phyloP scores from a whole-genome alignment of 2,329 filamentous ascomycete species.

The Pestalotiopsis fici region DNA sequence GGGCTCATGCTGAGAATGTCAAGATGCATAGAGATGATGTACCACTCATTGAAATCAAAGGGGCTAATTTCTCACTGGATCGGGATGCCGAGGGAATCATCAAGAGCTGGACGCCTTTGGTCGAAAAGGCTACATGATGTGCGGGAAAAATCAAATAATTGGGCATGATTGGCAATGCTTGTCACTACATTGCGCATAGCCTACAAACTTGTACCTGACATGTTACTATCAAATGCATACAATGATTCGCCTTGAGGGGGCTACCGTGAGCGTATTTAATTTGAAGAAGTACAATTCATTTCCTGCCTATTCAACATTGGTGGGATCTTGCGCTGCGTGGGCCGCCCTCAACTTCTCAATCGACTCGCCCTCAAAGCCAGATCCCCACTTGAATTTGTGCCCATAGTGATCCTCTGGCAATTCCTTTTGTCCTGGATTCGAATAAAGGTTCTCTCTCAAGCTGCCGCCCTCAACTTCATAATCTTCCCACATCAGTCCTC shows the following conservation, averaged over 20 bases:
- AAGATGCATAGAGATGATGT: slow-evolving; percentile 1
- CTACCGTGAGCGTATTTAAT: too few relatives aligned
- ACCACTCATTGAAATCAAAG: slow-evolving; percentile 1
- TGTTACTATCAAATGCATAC: too few relatives aligned
- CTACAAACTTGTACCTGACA: too few relatives aligned
- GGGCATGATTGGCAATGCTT: too few relatives aligned
- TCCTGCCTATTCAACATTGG: not conserved
- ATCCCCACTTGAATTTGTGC: slow-evolving; percentile 13
- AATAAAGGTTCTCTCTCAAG: slow-evolving; percentile 16
- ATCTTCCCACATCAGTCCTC: slow-evolving; percentile 18
- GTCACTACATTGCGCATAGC: too few relatives aligned
- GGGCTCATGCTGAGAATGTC: not conserved
- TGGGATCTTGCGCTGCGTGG: not conserved
- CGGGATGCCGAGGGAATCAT: slow-evolving; percentile 9
- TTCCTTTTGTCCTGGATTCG: not conserved
- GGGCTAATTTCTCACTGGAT: slow-evolving; percentile 10
- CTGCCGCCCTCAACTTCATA: slow-evolving; percentile 19
- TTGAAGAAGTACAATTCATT: too few relatives aligned
- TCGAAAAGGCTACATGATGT: not conserved
- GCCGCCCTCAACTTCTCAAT: slow-evolving; percentile 8
- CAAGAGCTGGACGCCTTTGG: not conserved
- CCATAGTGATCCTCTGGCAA: slow-evolving; percentile 12
- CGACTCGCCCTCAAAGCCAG: slow-evolving; percentile 10
- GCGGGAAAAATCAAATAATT: too few relatives aligned
- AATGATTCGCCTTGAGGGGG: too few relatives aligned